Base-by-base conservation (phyloP, 192 early-diverging fungal genomes). In the Mortierella hygrophila region DNA sequence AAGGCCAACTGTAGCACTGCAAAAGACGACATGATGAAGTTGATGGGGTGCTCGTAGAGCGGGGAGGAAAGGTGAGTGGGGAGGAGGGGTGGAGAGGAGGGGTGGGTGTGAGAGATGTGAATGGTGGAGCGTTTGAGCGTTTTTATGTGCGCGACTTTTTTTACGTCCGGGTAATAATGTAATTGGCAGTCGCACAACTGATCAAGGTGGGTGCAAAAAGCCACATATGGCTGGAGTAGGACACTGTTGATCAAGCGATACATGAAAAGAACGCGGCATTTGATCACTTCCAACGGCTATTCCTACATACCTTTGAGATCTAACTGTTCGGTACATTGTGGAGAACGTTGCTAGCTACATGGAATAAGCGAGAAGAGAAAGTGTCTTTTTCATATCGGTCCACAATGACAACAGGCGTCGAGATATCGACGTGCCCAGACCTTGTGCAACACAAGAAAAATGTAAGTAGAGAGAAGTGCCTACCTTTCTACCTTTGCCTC, bases 1-100 rank as follows among this genome's bases (percentile, higher is more conserved):
- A 86, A 81, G 11, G 79, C 75, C n/a, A 57, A 46, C 15, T 70
- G 49, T 40, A 86, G 37, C 79, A 86, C 80, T 68, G 29, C 26
- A 16, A 49, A 55, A 13, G 75, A 13, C 23, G 74, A 75, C 47
- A 57, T 40, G 7, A 20, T 38, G 76, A 68, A 0, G 68, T 42
- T 8, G 60, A 4, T 44, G 65, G 8, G 1, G 18, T 52, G 49
- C 16, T 18, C 37, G 55, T 11, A 18, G 55, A 76, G 74, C 21
- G 49, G 10, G 29, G 29, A 3, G 74, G 38, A 49, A 26, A 42
- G 16, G 21, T 29, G 18, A 52, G 20, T 52, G 16, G 20, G 68
- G 32, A 46, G 44, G 10, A 46, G 38, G 38, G 38, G 38, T 2
- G 57, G 38, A 49, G 55, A 18, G 11, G 41, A 7, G 21, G 38